Evolutionary conservation across 495 filamentous ascomycete genomes (phyloP), one percentile per base, ranked within the genome.

Genomic region (Neohortaea acidophila): DNA sequence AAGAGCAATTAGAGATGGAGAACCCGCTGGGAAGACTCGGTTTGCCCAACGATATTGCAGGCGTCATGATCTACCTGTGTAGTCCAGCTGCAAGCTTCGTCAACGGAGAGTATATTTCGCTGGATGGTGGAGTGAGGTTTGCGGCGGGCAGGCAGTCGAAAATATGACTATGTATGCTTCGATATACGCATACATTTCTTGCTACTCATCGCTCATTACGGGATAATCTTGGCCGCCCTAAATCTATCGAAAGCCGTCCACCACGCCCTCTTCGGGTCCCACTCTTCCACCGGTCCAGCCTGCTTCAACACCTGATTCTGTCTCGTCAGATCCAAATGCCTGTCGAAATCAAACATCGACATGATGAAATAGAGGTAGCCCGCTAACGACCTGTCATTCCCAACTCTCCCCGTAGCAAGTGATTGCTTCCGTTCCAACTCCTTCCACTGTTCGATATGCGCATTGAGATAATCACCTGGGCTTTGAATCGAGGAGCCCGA

Each of bases 21-120:
- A 72, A 79, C 39, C 82, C 82, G n/a, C 52, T 84, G 43, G 70
- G 70, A 4, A 64, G 82, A 17, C 80, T 85, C 38, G 82, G 82
- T 6, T 66, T 59, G 18, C 72, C 79, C 0, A 56, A 72, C 47
- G 82, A 89, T 52, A 74, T 84, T 4, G 81, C 79, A 2, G 82
- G 82, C 5, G 65, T 79, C 22, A 84, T 79, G 55, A 48, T 89
- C 36, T 87, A 81, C 55, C 56, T 89, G 52, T 65, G 69, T 21
- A 79, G 76, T 42, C 62, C 67, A 37, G 82, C 79, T 4, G 80
- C 81, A 0, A 68, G 70, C 9, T 89, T 69, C 60, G 65, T 86
- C 15, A 51, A 51, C 21, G 48, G 48, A 9, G 48, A 43, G 20
- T 36, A 48, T 21, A 44, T 48, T 7, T 30, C 39, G 14, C 27